Percentiles rank a stretch among this genome's conserved stretches.
These are phyloP conservation scores for Prunus padus DNA, from an alignment of 306 rosid genomes.

Conservation along the genomic window DNA sequence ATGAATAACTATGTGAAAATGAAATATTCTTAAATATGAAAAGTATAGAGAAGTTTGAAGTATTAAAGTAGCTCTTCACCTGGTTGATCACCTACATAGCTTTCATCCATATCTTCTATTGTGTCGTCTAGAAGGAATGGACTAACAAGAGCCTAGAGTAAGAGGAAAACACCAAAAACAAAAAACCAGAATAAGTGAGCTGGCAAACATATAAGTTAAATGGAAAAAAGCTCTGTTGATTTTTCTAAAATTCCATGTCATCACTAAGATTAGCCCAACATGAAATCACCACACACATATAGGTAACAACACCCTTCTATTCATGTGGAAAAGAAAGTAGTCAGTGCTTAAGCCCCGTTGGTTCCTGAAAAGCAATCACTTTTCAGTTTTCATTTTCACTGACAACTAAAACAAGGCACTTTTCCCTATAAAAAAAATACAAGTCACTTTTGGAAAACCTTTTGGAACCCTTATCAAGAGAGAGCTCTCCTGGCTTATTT, in stretches of 20 bases:
- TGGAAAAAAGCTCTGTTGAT: neutral
- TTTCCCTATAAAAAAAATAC: neutral
- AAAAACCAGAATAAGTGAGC: neutral
- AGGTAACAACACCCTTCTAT: neutral
- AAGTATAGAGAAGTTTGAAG: neutral
- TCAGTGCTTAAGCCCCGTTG: neutral
- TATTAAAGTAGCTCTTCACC: slow-evolving; percentile 38
- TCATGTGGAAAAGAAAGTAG: neutral
- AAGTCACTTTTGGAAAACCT: neutral
- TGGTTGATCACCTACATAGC: slow-evolving; percentile 27
- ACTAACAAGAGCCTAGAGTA: slow-evolving; percentile 75
- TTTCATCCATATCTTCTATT: slow-evolving; percentile 42
- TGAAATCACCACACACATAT: neutral
- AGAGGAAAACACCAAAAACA: neutral
- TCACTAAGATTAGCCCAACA: neutral
- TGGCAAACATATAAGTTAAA: neutral
- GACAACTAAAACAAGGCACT: neutral
- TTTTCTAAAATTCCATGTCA: neutral
- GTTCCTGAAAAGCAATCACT: neutral
- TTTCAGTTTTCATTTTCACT: neutral
- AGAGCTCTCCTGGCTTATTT: neutral
- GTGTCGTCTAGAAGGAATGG: slow-evolving; percentile 77
- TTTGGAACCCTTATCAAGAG: neutral
- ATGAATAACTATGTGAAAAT: neutral
- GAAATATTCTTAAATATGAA: slow-evolving; percentile 1